A percentile compares a stretch with the other conserved stretches of the same genome.
These are phyloP conservation scores for Erythrophleum fordii DNA, from an alignment of 306 rosid genomes.

Conservation along the genomic window DNA sequence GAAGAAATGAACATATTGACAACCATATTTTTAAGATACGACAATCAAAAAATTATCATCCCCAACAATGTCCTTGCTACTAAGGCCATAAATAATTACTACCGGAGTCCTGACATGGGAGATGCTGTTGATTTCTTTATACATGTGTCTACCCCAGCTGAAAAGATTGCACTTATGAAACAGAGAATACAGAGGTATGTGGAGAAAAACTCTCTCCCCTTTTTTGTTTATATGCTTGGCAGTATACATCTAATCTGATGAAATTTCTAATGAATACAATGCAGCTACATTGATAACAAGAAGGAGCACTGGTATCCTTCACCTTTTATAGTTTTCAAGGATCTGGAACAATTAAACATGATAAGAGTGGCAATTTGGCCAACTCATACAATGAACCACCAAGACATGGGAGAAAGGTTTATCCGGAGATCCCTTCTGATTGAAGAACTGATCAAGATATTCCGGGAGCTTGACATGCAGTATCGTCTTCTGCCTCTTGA, in stretches of 20 bases:
- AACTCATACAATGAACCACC: slow-evolving; percentile 63
- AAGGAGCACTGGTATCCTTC: slow-evolving; percentile 72
- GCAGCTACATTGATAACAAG: slow-evolving; percentile 62
- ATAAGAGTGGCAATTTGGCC: slow-evolving; percentile 54
- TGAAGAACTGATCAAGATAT: slow-evolving; percentile 60
- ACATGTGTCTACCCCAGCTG: slow-evolving; percentile 70
- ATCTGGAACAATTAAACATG: slow-evolving; percentile 53
- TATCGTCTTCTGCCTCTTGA: slow-evolving; percentile 62
- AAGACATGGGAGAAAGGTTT: slow-evolving; percentile 64
- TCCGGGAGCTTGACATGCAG: slow-evolving; percentile 66
- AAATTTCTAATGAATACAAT: neutral
- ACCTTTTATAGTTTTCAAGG: slow-evolving; percentile 53
- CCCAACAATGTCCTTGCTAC: slow-evolving; percentile 70
- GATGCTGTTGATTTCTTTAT: slow-evolving; percentile 65
- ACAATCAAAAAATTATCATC: slow-evolving; percentile 53
- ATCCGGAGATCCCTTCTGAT: slow-evolving; percentile 54
- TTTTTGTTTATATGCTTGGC: neutral
- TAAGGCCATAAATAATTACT: slow-evolving; percentile 56
- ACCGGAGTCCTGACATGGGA: slow-evolving; percentile 76
- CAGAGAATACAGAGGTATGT: slow-evolving; percentile 62
- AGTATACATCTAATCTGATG: neutral
- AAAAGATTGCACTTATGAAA: slow-evolving; percentile 54
- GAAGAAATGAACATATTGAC: slow-evolving; percentile 84
- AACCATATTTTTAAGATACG: slow-evolving; percentile 63
- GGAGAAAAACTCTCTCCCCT: neutral